Percentiles rank a stretch among this genome's conserved stretches.
These are phyloP conservation scores for Cladosporium sp. DNA, from an alignment of 2,329 filamentous ascomycete genomes.

Conservation along the genomic window DNA sequence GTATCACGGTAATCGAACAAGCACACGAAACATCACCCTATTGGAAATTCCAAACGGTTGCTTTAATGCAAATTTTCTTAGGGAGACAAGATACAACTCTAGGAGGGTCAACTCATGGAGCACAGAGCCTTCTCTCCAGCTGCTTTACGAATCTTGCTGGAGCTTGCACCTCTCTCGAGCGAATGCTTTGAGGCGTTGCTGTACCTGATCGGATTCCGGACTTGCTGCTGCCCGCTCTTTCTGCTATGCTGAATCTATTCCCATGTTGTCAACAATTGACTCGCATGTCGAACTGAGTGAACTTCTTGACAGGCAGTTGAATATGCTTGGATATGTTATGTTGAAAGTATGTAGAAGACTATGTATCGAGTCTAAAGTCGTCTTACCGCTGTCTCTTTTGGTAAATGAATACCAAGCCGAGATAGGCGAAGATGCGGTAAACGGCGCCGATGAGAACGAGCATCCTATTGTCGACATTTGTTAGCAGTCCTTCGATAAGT, in stretches of 20 bases:
- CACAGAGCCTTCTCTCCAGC: neutral
- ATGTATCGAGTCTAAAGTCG: neutral
- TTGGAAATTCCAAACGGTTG: neutral
- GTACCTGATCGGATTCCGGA: neutral
- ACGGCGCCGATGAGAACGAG: slow-evolving; percentile 23
- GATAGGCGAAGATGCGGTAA: slow-evolving; percentile 25
- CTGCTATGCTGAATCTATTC: neutral
- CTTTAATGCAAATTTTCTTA: no score
- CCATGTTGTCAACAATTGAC: neutral
- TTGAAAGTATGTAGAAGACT: neutral
- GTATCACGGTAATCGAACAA: no score
- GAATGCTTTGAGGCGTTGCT: neutral
- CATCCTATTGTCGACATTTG: slow-evolving; percentile 13
- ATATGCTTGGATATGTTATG: neutral
- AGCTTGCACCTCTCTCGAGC: neutral
- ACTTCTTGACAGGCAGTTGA: neutral
- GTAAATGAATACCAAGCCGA: slow-evolving; percentile 20
- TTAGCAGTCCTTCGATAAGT: neutral
- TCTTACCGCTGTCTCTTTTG: slow-evolving; percentile 23
- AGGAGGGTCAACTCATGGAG: no score
- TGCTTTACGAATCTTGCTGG: neutral
- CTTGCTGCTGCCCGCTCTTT: neutral
- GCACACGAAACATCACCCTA: neutral
- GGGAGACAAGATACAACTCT: no score
- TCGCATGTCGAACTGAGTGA: neutral